phyloP scores from a whole-genome alignment of 345 rosid genomes.

The Corymbia maculata region DNA sequence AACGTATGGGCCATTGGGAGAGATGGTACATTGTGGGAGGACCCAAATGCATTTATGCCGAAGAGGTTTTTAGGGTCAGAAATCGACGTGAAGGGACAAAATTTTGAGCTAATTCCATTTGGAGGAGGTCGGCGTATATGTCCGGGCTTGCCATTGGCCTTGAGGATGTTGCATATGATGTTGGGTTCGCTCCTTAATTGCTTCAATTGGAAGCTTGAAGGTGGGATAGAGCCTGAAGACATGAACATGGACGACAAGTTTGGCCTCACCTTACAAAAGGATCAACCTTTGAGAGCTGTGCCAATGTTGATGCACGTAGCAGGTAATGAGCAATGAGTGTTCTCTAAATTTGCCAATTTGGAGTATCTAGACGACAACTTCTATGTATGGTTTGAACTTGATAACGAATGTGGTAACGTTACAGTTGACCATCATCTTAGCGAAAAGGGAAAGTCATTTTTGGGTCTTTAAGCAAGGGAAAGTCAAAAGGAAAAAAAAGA shows the following conservation, averaged over 20 bases:
- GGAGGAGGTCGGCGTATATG: conserved; percentile 24
- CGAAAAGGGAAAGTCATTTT: background rate
- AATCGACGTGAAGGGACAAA: conserved; percentile 8
- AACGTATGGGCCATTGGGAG: conserved; percentile 39
- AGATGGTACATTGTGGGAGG: conserved; percentile 19
- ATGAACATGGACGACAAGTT: conserved; percentile 7
- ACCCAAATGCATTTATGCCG: conserved; percentile 13
- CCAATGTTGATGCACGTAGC: background rate
- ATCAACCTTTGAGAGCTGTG: background rate
- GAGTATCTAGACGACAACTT: background rate
- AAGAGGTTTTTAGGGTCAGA: conserved; percentile 17
- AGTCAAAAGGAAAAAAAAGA: too few species aligned
- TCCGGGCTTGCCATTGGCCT: conserved; percentile 28
- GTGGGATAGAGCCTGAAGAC: background rate
- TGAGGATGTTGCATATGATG: conserved; percentile 17
- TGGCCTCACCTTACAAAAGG: conserved; percentile 19
- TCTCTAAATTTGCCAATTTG: background rate
- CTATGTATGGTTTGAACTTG: background rate
- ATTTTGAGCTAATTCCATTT: conserved; percentile 14
- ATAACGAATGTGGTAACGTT: background rate
- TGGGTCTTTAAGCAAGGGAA: background rate
- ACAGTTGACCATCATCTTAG: background rate
- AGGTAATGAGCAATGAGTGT: background rate
- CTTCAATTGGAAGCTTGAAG: conserved; percentile 17
- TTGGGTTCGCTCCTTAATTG: conserved; percentile 23